Base-by-base conservation (phyloP, 1,284 basidiomycete species). In the Pseudozyma flocculosa region DNA sequence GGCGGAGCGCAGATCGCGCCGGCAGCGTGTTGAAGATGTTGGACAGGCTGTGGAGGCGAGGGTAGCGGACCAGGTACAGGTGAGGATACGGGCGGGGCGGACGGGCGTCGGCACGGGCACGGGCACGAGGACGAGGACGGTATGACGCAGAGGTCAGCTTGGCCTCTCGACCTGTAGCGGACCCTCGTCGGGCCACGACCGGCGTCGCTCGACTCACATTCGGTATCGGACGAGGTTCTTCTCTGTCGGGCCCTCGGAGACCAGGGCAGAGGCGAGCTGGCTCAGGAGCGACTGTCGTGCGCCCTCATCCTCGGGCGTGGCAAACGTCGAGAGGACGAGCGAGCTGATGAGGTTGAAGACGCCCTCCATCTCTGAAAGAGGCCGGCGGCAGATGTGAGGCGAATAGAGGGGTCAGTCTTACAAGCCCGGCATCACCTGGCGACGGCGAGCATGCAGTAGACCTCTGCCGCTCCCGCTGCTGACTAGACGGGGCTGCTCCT, bases 1-100 rank as follows among this genome's bases (percentile, higher is more conserved):
- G 51, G 8, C 75, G 75, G 44, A 68, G 40, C 13, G 70, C 29
- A 18, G 73, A 73, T 3, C 45, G 23, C 9, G 68, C 24, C 2
- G 70, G 61, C 22, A 78, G 51, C 24, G 62, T 46, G 63, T 78
- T 78, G 68, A 71, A 78, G 15, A 73, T 55, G 68, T 78, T 78
- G 22, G 72, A 61, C 15, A 78, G 65, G 40, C 72, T 70, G 36
- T 61, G 67, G 24, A 69, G 69, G 21, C 56, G 14, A 41, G 50
- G 17, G 47, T 30, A 9, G 38, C 15, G 4, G 41, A 40, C 19
- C 18, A 15, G 8, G 51, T 34, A 24, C 48, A 41, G 34, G 43
- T 30, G 11, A 48, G 26, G 4, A 24, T 40, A 11, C 26, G 26
- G 26, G 26, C 26, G 26, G 26, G 11, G 26, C 26, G 26, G 11